A percentile compares a stretch with the other conserved stretches of the same genome.
phyloP scores from a whole-genome alignment of 164 flowering plant genomes.

The Nelumbo lutea region DNA sequence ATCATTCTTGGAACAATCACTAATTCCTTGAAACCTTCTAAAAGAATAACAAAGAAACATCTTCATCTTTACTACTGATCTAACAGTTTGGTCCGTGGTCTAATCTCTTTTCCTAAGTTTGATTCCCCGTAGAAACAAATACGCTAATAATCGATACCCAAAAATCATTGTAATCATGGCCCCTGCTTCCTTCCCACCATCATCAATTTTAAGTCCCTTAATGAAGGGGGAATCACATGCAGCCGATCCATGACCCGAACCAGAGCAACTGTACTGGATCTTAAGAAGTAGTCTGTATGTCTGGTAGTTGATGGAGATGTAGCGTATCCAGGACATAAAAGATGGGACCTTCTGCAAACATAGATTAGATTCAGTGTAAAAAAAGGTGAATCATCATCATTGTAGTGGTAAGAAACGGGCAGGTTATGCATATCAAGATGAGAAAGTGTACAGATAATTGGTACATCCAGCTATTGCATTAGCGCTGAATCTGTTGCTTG shows the following conservation, averaged over 20 bases:
- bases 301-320: conserved; percentile 35
- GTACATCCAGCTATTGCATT: too few species aligned
- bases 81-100: not conserved
- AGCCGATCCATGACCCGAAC: not conserved
- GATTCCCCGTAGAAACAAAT: conserved; percentile 25
- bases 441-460: too few species aligned
- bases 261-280: conserved; percentile 25
- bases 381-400: not conserved
- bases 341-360: conserved; percentile 31
- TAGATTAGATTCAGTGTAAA: not conserved
- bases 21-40: too few species aligned
- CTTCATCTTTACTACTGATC: too few species aligned
- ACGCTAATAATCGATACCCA: conserved; percentile 33
- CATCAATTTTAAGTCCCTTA: conserved; percentile 9
- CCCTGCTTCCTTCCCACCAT: conserved; percentile 15
- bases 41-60: too few species aligned
- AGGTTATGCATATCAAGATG: too few species aligned
- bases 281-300: conserved; percentile 28
- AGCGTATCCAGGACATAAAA: conserved; percentile 36
- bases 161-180: conserved; percentile 30
- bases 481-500: too few species aligned
- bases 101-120: conserved; percentile 6
- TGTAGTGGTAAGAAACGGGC: not conserved
- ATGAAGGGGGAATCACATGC: conserved; percentile 4
- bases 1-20: too few species aligned